Base-by-base conservation (phyloP, 2,329 filamentous ascomycete genomes). In the Catunica adiposa region DNA sequence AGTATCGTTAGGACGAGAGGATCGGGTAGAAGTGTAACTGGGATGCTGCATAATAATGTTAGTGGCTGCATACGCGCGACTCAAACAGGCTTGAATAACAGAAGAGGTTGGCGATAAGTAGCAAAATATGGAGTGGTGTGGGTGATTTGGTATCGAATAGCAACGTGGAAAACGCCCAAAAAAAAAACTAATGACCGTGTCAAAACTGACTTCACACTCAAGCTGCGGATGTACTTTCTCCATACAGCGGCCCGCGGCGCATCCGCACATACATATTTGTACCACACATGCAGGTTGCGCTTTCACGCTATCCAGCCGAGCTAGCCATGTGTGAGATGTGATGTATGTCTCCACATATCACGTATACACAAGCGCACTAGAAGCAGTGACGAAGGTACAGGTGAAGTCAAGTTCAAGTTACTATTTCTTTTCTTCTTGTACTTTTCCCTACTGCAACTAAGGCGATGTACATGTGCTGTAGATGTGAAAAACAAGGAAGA, bases 11-110 rank as follows among this genome's bases (percentile, higher is more conserved):
- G 20, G 37, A 25, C 42, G 34, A 17, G 9, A 53, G 5, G 5
- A 20, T n/a, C 38, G 38, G 38, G n/a, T 25, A 17, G 31, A 31
- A 17, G 26, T n/a, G 31, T 31, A 51, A n/a, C 23, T 15, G n/a
- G 44, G 17, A 50, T 51, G 20, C 54, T 56, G 38, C 40, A 56
- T 38, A 42, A 29, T 17, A 15, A 40, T 42, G 54, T 56, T 42
- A 56, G 54, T 56, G 54, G 46, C 46, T 51, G 31, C 34, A 56
- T 51, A 20, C 4, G 15, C 4, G 15, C n/a, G 14, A 20, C 26
- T 38, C 22, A 50, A 55, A 17, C 31, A 42, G 37, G 26, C 26
- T 51, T 31, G 23, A 7, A 37, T 42, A 42, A 15, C 17, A 20
- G 38, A 20, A 15, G n/a, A 54, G 25, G 11, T 34, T 34, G 29